Evolutionary conservation across 345 rosid species (phyloP).

Genomic region (Anacardium occidentale): DNA sequence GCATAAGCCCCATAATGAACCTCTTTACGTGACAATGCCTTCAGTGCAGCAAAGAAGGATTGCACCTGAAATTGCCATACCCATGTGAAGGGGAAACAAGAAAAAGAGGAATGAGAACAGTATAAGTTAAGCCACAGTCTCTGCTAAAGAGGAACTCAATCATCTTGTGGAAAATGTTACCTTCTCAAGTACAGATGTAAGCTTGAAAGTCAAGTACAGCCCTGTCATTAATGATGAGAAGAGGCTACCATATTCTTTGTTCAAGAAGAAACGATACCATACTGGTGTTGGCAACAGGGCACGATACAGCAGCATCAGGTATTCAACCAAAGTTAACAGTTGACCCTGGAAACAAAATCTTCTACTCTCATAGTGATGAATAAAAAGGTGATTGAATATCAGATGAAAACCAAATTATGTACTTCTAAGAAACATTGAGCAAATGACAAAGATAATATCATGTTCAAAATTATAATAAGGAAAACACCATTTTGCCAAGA

Average conservation of each 20-base stretch:
- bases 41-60: constrained; percentile 78
- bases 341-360: constrained; percentile 53
- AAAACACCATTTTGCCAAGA: neutral
- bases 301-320: constrained; percentile 67
- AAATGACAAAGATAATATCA: neutral
- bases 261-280: constrained; percentile 89
- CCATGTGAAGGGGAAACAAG: constrained; percentile 11
- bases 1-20: constrained; percentile 97
- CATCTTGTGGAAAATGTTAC: constrained; percentile 28
- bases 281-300: constrained; percentile 79
- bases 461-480: neutral
- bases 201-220: constrained; percentile 74
- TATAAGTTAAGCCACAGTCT: neutral
- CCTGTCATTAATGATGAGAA: constrained; percentile 84
- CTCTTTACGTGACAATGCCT: constrained; percentile 89
- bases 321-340: constrained; percentile 72
- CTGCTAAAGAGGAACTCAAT: neutral
- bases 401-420: neutral
- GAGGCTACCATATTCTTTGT: constrained; percentile 83
- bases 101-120: neutral
- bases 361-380: constrained; percentile 11
- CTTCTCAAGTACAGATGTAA: constrained; percentile 80
- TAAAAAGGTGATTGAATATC: neutral
- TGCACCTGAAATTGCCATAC: constrained; percentile 62
- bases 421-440: neutral